phyloP scores from a whole-genome alignment of 2,329 filamentous ascomycete genomes.

The Arthrobotrys conoides region DNA sequence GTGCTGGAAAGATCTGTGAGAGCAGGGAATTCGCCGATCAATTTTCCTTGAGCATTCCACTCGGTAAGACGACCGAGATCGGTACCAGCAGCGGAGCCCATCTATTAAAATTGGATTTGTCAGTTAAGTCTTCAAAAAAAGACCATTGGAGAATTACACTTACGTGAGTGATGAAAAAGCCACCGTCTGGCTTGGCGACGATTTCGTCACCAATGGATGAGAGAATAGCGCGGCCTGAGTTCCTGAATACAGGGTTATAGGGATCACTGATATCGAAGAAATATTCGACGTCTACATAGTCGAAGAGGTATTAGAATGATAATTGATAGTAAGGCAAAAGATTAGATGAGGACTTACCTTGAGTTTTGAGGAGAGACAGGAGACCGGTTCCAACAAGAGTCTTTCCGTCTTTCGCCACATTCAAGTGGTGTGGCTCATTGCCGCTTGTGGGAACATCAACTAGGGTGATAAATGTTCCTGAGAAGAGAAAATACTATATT shows the following conservation, averaged over 20 bases:
- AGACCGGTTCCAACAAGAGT: conserved; percentile 73
- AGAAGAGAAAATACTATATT: conserved; percentile 65
- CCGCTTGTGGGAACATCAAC: conserved; percentile 74
- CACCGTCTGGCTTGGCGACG: conserved; percentile 74
- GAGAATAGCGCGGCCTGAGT: conserved; percentile 74
- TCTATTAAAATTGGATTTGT: conserved; percentile 25
- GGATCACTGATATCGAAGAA: conserved; percentile 75
- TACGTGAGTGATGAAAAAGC: conserved; percentile 64
- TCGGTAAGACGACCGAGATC: conserved; percentile 75
- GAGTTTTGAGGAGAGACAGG: conserved; percentile 73
- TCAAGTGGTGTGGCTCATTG: conserved; percentile 75
- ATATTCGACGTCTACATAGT: conserved; percentile 65
- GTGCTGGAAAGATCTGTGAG: conserved; percentile 69
- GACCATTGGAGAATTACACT: background rate
- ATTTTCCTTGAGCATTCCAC: conserved; percentile 74
- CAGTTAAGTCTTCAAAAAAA: background rate
- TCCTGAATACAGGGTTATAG: conserved; percentile 73
- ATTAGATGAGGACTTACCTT: conserved; percentile 60
- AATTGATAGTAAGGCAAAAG: conserved; percentile 30
- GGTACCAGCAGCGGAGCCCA: conserved; percentile 71
- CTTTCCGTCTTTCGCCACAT: conserved; percentile 73
- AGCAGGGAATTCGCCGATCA: conserved; percentile 76
- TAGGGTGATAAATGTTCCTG: conserved; percentile 71
- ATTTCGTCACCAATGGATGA: conserved; percentile 76
- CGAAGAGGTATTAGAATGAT: conserved; percentile 68